These are phyloP conservation scores for Thelonectria rubi DNA, from an alignment of 2,329 filamentous ascomycete species.

Conservation along the genomic window DNA sequence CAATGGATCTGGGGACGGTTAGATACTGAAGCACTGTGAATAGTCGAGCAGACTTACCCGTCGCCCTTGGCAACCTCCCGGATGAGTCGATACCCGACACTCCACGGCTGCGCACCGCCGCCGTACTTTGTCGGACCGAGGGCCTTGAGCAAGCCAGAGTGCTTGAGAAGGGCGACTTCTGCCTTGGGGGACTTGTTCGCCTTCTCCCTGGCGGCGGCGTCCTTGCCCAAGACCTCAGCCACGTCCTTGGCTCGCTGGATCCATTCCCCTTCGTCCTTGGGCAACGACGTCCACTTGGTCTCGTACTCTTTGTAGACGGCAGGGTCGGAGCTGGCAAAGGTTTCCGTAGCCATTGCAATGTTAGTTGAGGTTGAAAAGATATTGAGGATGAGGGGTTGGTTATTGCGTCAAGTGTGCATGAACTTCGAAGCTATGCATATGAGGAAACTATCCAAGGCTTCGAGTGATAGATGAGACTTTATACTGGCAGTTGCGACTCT, in stretches of 20 bases:
- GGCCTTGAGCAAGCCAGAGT: constrained; percentile 52
- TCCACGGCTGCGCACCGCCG: constrained; percentile 56
- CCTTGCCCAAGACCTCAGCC: constrained; percentile 46
- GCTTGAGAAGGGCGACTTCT: constrained; percentile 52
- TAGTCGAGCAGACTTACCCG: constrained; percentile 51
- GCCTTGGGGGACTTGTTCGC: constrained; percentile 53
- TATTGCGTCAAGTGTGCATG: no score
- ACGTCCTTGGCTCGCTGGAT: constrained; percentile 52
- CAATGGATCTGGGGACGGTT: constrained; percentile 57
- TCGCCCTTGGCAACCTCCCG: constrained; percentile 71
- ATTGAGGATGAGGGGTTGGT: no score
- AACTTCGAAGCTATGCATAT: neutral
- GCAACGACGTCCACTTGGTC: constrained; percentile 47
- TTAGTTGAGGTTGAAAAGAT: neutral
- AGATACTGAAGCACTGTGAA: fast-evolving
- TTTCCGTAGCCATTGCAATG: constrained; percentile 13
- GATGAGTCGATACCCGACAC: constrained; percentile 65
- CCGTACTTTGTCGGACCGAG: constrained; percentile 53
- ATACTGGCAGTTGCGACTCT: neutral
- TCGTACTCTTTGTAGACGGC: constrained; percentile 50
- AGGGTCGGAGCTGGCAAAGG: constrained; percentile 45
- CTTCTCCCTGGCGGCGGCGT: constrained; percentile 48
- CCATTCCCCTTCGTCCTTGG: constrained; percentile 47
- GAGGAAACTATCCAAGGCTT: neutral
- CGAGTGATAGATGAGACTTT: constrained; percentile 2